phyloP scores from a whole-genome alignment of 106 monocot genomes.

The Phalaenopsis aphrodite region DNA sequence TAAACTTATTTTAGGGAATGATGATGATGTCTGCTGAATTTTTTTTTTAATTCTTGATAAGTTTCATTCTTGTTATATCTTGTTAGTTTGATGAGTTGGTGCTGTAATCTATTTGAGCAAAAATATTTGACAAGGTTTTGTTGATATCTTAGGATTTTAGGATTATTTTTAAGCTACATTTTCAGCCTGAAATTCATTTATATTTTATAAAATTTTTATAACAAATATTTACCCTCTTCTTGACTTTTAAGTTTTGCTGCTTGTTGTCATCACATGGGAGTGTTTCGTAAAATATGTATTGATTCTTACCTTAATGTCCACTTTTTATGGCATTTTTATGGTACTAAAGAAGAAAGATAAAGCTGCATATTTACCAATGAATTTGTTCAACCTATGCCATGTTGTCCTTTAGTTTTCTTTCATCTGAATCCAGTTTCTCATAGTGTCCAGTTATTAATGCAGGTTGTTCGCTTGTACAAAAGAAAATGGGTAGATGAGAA shows the following conservation, averaged over 20 bases:
- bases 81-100: not conserved
- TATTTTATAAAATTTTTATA: not conserved
- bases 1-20: not conserved
- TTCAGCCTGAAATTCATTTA: not conserved
- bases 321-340: not conserved
- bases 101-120: not conserved
- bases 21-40: not conserved
- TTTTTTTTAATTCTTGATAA: not conserved
- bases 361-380: not conserved
- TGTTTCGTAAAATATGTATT: not conserved
- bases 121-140: not conserved
- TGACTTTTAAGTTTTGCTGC: not conserved
- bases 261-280: not conserved
- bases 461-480: constrained; percentile 68
- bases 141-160: not conserved
- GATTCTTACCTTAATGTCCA: not conserved
- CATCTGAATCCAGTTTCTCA: not conserved
- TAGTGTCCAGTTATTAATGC: constrained; percentile 7
- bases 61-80: not conserved
- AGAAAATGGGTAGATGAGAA: constrained; percentile 89
- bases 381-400: not conserved
- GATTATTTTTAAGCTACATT: not conserved
- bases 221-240: not conserved
- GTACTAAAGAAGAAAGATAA: not conserved
- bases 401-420: not conserved